A percentile compares a stretch with the other conserved stretches of the same genome.
Conservation (phyloP, 2,329 filamentous ascomycete genomes). For the Pestalotiopsis sp. region DNA sequence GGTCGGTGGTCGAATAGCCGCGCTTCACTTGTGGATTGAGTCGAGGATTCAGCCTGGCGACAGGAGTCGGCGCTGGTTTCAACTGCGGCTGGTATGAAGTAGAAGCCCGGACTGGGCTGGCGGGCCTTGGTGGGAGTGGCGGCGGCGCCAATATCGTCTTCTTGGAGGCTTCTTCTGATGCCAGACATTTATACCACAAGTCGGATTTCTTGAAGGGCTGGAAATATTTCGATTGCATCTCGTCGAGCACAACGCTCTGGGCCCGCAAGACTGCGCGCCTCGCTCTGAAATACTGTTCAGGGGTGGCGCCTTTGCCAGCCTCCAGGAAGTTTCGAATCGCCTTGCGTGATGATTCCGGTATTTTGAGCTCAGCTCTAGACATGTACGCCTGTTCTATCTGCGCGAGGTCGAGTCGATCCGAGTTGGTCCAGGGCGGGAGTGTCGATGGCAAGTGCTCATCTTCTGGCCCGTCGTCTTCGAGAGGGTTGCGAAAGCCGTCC, state of each 20-base stretch:
- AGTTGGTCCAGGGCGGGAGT: conserved; percentile 73
- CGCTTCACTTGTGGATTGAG: conserved; percentile 38
- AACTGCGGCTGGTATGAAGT: conserved; percentile 39
- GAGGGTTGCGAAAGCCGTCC: conserved; percentile 90
- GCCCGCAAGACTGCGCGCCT: conserved; percentile 78
- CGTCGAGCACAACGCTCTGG: conserved; percentile 81
- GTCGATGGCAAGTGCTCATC: conserved; percentile 63
- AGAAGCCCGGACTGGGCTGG: conserved; percentile 28
- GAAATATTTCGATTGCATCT: conserved; percentile 80
- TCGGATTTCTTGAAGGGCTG: conserved; percentile 89
- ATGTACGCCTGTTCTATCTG: conserved; percentile 93
- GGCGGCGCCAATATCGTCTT: conserved; percentile 25
- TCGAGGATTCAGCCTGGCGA: conserved; percentile 42
- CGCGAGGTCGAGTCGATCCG: conserved; percentile 83
- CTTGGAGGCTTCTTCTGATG: conserved; percentile 74
- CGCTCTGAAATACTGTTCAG: conserved; percentile 80
- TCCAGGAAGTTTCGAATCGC: conserved; percentile 77
- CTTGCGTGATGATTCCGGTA: conserved; percentile 68
- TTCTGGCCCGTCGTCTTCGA: conserved; percentile 81
- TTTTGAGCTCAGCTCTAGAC: conserved; percentile 77
- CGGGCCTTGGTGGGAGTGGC: conserved; percentile 24
- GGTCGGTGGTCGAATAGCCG: conserved; percentile 50
- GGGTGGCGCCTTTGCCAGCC: conserved; percentile 74
- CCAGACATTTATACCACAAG: conserved; percentile 93
- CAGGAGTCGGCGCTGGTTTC: conserved; percentile 42